Percentiles rank a stretch among this genome's conserved stretches.
Evolutionary conservation across 2,329 filamentous ascomycete species (phyloP).

Genomic region (Pleomassaria siparia): DNA sequence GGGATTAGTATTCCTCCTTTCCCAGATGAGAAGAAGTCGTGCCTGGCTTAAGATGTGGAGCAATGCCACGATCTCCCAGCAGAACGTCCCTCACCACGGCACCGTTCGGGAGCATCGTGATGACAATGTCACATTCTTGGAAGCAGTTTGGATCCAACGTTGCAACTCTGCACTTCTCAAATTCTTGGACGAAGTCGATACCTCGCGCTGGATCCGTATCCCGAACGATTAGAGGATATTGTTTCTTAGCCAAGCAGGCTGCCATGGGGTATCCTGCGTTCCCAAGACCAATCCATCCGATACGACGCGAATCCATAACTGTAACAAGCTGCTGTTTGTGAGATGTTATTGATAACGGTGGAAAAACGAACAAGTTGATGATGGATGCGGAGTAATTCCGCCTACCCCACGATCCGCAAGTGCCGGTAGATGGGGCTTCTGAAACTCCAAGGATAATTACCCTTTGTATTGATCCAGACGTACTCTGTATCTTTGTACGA

Average conservation of each 20-base stretch:
- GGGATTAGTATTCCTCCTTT: constrained; percentile 4
- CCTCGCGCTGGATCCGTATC: constrained; percentile 19
- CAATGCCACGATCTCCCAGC: constrained; percentile 17
- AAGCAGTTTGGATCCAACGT: constrained; percentile 15
- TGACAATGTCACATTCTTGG: constrained; percentile 19
- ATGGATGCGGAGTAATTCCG: constrained; percentile 16
- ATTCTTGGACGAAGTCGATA: constrained; percentile 21
- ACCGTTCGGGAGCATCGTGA: constrained; percentile 24
- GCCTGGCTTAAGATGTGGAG: constrained; percentile 20
- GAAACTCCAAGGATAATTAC: not conserved
- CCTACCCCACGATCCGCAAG: constrained; percentile 20
- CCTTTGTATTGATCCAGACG: too few species aligned
- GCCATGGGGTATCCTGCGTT: constrained; percentile 24
- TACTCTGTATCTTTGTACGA: too few species aligned
- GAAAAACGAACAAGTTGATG: not conserved
- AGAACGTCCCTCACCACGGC: constrained; percentile 13
- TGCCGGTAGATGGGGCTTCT: constrained; percentile 8
- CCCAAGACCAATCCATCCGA: constrained; percentile 23
- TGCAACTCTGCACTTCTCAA: constrained; percentile 17
- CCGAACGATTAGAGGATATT: constrained; percentile 18
- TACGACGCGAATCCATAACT: constrained; percentile 13
- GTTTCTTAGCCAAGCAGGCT: constrained; percentile 21
- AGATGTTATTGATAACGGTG: not conserved
- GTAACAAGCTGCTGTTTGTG: not conserved
- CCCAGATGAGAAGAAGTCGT: constrained; percentile 1